Base-by-base conservation (phyloP, 176 grass and related monocot genomes). In the Phragmites australis region DNA sequence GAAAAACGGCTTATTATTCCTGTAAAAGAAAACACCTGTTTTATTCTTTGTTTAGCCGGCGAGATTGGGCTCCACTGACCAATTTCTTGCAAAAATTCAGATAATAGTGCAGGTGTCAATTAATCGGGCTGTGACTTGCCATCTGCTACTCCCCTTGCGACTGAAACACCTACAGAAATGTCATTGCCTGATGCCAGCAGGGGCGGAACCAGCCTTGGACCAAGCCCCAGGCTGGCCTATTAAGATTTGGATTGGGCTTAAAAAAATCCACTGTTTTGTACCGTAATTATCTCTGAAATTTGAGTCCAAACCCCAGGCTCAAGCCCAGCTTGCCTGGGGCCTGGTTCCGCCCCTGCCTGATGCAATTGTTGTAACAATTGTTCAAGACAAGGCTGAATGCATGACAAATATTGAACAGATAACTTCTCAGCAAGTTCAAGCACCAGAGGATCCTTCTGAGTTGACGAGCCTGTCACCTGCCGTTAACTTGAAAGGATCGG, bases 361-460 rank as follows among this genome's bases (percentile, higher is more conserved):
- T 82, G 66, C 83, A 70, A 65, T 40, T 26, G 65, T 47, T 74
- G 30, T 81, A 65, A 79, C 84, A 71, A 82, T 78, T 87, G 34
- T 86, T 31, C 78, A 91, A 84, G 83, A 86, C 45, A 86, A 75
- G 81, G 84, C 70, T 54, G 87, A 85, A 54, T 89, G 71, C 47
- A 71, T 9, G 30, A 46, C 57, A 71, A 69, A 81, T 63, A 25
- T 47, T 89, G 40, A 85, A 57, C 71, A 41, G 3, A 62, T n/a
- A 75, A 49, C 7, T 41, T 80, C 77, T 77, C 39, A 23, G 73
- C 56, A 85, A 77, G 46, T 62, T 85, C 62, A 76, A 89, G 77
- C 13, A 54, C 9, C 27, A 74, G 42, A 75, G 55, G 56, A 52
- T 75, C 84, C 75, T 87, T 70, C 46, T 79, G 54, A 54, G 2